Percentiles rank a stretch among this genome's conserved stretches.
phyloP scores from a whole-genome alignment of 2,329 filamentous ascomycete species.

The Colletotrichum godetiae region DNA sequence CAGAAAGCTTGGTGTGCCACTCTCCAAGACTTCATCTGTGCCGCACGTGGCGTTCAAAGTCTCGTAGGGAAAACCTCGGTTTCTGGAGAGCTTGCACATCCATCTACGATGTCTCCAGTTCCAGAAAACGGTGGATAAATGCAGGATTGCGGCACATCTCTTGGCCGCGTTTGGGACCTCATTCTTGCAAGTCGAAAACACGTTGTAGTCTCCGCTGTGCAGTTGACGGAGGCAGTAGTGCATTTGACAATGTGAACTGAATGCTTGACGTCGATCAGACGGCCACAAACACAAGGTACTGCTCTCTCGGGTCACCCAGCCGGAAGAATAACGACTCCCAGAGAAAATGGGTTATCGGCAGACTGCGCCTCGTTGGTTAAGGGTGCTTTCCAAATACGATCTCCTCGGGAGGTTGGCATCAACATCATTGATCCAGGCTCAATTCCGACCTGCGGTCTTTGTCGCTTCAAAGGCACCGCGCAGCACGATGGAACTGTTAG shows the following conservation, averaged over 20 bases:
- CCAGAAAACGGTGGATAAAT: background rate
- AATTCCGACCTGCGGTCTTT: background rate
- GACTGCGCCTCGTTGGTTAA: background rate
- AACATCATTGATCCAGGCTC: background rate
- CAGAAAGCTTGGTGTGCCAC: background rate
- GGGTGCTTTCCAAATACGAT: background rate
- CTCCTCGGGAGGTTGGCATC: background rate
- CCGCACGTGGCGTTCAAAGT: background rate
- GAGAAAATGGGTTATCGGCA: too few relatives aligned
- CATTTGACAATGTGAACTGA: background rate
- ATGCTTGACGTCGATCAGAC: slow-evolving; percentile 3
- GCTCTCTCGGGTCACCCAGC: background rate
- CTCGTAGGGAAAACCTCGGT: background rate
- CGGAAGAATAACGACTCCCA: background rate
- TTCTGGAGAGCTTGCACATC: background rate
- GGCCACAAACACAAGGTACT: background rate
- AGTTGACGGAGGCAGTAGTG: background rate
- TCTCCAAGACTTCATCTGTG: background rate
- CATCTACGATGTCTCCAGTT: background rate
- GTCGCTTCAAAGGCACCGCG: background rate
- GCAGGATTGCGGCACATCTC: background rate
- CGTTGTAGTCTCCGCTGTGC: background rate
- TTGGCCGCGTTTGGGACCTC: background rate
- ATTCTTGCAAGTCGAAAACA: background rate
- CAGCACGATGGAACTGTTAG: background rate